A percentile compares a stretch with the other conserved stretches of the same genome.
These are phyloP conservation scores for Termitomyces sp. DNA, from an alignment of 768 basidiomycete genomes.

Conservation along the genomic window DNA sequence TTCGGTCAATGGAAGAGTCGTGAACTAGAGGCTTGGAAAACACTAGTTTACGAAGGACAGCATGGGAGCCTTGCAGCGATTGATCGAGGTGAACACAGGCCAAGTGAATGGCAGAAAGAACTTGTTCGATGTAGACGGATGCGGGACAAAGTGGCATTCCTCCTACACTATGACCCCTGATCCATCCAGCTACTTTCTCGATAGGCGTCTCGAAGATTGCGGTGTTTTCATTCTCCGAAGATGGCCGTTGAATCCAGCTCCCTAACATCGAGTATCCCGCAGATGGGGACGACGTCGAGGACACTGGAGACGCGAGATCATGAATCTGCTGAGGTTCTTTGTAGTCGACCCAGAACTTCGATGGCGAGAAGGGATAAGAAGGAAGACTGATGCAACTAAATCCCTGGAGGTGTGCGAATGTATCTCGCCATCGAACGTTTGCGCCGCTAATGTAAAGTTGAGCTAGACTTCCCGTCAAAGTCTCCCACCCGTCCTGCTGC, in stretches of 20 bases:
- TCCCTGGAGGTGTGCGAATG: conserved; percentile 45
- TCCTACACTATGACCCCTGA: conserved; percentile 59
- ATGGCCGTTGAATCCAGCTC: conserved; percentile 43
- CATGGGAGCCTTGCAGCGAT: conserved; percentile 28
- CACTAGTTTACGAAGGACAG: conserved; percentile 40
- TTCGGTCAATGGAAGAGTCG: conserved; percentile 26
- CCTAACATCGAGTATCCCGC: conserved; percentile 36
- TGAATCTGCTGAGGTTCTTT: conserved; percentile 23
- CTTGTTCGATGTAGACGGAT: conserved; percentile 62
- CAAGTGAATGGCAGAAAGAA: conserved; percentile 43
- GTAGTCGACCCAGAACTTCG: conserved; percentile 58
- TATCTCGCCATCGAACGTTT: conserved; percentile 51
- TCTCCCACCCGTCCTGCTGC: conserved; percentile 40
- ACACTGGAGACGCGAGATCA: background rate
- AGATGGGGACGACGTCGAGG: background rate
- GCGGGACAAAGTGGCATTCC: conserved; percentile 61
- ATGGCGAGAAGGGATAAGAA: conserved; percentile 58
- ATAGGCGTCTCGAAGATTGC: conserved; percentile 59
- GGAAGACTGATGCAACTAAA: conserved; percentile 53
- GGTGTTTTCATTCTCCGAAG: conserved; percentile 29
- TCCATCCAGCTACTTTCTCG: conserved; percentile 37
- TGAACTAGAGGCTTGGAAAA: conserved; percentile 60
- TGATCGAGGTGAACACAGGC: conserved; percentile 29
- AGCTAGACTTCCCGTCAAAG: conserved; percentile 45
- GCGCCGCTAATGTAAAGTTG: conserved; percentile 44